These are phyloP conservation scores for Cyathus striatus DNA, from an alignment of 768 basidiomycete genomes.

Conservation along the genomic window DNA sequence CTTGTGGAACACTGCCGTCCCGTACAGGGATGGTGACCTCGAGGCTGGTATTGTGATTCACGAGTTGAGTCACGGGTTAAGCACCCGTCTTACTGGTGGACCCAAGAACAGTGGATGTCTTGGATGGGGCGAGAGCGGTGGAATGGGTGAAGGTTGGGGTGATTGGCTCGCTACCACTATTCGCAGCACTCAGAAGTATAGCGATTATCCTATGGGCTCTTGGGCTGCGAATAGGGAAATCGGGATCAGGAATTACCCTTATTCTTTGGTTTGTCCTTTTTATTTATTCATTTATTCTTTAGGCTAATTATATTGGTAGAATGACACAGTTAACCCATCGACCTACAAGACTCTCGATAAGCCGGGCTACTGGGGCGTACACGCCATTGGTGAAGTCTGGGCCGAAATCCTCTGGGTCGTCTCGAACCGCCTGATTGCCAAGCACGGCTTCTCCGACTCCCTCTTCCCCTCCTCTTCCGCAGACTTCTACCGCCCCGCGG, in stretches of 20 bases:
- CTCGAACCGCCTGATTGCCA: conserved; percentile 66
- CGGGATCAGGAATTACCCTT: conserved; percentile 87
- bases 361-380: conserved; percentile 91
- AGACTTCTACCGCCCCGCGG: conserved; percentile 66
- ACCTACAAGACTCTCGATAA: conserved; percentile 94
- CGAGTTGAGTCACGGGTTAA: conserved; percentile 83
- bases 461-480: conserved; percentile 81
- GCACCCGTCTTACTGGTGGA: conserved; percentile 92
- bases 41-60: conserved; percentile 98
- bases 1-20: conserved; percentile 87
- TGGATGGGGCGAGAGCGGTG: conserved; percentile 93
- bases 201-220: conserved; percentile 86
- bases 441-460: conserved; percentile 74
- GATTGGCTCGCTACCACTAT: conserved; percentile 88
- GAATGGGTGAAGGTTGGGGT: conserved; percentile 99
- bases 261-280: conserved; percentile 53
- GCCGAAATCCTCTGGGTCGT: conserved; percentile 86
- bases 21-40: conserved; percentile 91
- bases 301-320: conserved; percentile 19
- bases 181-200: conserved; percentile 68
- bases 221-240: conserved; percentile 80
- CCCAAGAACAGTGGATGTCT: conserved; percentile 90
- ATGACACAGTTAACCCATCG: conserved; percentile 76
- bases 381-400: conserved; percentile 94
- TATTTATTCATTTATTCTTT: background rate